Conservation (phyloP, 1,284 basidiomycete genomes). For the Tetrapyrgos nigripes region DNA sequence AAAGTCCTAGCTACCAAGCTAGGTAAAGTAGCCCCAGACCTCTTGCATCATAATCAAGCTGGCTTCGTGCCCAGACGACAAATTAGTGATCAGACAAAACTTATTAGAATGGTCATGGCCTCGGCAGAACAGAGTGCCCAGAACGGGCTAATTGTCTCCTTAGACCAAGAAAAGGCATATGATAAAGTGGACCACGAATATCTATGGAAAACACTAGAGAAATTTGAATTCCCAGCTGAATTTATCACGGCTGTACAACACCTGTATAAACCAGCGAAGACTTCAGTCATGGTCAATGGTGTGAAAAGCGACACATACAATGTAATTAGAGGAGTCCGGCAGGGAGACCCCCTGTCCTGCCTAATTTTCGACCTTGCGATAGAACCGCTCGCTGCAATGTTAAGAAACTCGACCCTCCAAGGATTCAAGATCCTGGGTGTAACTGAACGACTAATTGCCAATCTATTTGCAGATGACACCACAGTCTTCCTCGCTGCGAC, state of each 20-base stretch:
- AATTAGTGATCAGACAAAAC: too few species aligned
- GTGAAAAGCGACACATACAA: slow-evolving; percentile 11
- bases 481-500: slow-evolving; percentile 5
- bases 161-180: too few species aligned
- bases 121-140: slow-evolving; percentile 19
- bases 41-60: too few species aligned
- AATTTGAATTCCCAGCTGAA: slow-evolving; percentile 15
- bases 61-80: too few species aligned
- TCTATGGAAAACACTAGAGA: too few species aligned
- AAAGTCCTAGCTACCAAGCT: slow-evolving; percentile 14
- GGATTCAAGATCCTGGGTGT: slow-evolving; percentile 13
- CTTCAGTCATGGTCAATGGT: slow-evolving; percentile 26
- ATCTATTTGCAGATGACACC: slow-evolving; percentile 24
- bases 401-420: slow-evolving; percentile 5
- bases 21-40: too few species aligned
- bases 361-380: too few species aligned
- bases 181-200: too few species aligned
- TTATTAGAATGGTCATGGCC: slow-evolving; percentile 18
- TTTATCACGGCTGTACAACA: slow-evolving; percentile 21
- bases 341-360: too few species aligned
- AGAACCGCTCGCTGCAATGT: too few species aligned
- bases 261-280: slow-evolving; percentile 26
- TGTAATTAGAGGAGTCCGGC: slow-evolving; percentile 25
- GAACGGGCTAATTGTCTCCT: too few species aligned
- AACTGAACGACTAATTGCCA: slow-evolving; percentile 10